Conservation (phyloP, 805 yeast genomes). For the Saturnispora galanensis region DNA sequence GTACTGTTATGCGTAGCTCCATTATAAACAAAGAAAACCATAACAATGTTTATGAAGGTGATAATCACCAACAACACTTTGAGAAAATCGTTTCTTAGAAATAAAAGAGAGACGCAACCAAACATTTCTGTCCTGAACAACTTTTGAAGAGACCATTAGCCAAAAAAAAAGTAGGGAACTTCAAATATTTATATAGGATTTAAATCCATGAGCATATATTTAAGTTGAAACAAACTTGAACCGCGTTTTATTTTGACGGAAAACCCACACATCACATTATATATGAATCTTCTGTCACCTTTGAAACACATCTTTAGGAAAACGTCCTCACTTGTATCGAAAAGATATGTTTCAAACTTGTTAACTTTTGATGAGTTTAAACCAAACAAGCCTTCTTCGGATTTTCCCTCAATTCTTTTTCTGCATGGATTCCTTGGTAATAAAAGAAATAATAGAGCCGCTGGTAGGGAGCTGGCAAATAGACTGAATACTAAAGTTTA, state of each 20-base stretch:
- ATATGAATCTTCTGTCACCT: not conserved
- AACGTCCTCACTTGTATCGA: not conserved
- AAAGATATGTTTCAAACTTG: not conserved
- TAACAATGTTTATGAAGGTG: conserved; percentile 10
- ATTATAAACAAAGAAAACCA: conserved; percentile 13
- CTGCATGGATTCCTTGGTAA: conserved; percentile 88
- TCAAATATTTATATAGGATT: not conserved
- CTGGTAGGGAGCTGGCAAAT: conserved; percentile 45
- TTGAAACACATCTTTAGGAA: not conserved
- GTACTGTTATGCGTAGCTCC: conserved; percentile 12
- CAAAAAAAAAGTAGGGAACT: not conserved
- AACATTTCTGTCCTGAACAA: not conserved
- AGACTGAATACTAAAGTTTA: conserved; percentile 45
- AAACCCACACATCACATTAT: too few relatives aligned
- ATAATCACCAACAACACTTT: conserved; percentile 7
- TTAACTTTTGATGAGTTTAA: conserved; percentile 7
- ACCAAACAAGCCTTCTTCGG: not conserved
- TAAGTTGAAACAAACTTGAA: not conserved
- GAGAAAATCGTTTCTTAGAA: conserved; percentile 9
- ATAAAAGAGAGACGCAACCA: conserved; percentile 4
- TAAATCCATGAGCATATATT: not conserved
- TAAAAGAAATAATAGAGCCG: conserved; percentile 64
- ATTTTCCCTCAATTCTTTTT: conserved; percentile 53
- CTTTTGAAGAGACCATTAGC: too few relatives aligned
- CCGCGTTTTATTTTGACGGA: not conserved